Percentiles rank a stretch among this genome's conserved stretches.
These are phyloP conservation scores for Sphaerulina populicola DNA, from an alignment of 2,329 filamentous ascomycete species.

Conservation along the genomic window DNA sequence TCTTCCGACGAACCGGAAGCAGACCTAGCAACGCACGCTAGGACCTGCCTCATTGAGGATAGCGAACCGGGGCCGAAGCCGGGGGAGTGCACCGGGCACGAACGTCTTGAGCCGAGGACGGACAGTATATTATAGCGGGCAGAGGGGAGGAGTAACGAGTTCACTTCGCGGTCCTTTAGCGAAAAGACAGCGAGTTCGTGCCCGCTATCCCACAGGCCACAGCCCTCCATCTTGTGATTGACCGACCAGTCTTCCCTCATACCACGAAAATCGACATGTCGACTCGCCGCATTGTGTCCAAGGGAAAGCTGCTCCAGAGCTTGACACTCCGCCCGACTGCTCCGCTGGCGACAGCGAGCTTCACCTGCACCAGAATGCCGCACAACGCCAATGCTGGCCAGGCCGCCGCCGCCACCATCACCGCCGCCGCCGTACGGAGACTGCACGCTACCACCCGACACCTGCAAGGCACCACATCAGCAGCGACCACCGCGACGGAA, in stretches of 20 bases:
- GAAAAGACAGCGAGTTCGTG: conserved; percentile 10
- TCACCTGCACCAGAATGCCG: conserved; percentile 28
- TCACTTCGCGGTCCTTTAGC: conserved; percentile 9
- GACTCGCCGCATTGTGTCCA: conserved; percentile 38
- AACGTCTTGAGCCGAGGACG: conserved; percentile 3
- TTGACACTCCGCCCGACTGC: conserved; percentile 34
- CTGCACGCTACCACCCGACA: conserved; percentile 51
- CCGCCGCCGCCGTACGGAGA: conserved; percentile 35
- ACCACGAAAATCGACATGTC: conserved; percentile 34
- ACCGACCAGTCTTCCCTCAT: not conserved
- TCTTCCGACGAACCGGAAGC: not conserved
- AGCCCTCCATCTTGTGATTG: too few relatives aligned
- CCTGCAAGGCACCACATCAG: conserved; percentile 45
- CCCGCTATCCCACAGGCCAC: not conserved
- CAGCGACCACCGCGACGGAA: conserved; percentile 43
- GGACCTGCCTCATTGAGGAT: not conserved
- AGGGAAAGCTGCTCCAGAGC: conserved; percentile 34
- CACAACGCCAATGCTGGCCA: conserved; percentile 31
- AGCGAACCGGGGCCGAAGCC: not conserved
- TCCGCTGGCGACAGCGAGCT: conserved; percentile 30
- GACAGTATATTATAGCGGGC: not conserved
- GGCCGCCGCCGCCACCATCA: conserved; percentile 34
- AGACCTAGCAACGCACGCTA: too few relatives aligned
- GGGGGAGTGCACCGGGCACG: not conserved
- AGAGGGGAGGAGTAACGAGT: not conserved